Conservation (phyloP, 164 flowering plant genomes). For the Umbellularia californica region DNA sequence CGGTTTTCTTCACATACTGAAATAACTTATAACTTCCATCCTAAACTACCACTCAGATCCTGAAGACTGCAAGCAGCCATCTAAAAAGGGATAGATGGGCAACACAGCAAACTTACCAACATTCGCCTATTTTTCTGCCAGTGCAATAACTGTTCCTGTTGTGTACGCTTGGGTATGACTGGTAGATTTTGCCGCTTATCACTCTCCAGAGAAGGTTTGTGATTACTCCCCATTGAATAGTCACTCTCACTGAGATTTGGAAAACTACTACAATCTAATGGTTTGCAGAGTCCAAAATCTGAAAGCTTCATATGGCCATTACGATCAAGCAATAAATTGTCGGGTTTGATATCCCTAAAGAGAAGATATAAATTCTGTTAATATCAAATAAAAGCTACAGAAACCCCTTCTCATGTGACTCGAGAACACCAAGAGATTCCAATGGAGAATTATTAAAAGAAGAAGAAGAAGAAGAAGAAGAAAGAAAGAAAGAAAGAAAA, state of each 20-base stretch:
- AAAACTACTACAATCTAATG: slow-evolving; percentile 37
- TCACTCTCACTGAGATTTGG: slow-evolving; percentile 40
- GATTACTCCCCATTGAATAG: slow-evolving; percentile 20
- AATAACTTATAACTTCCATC: background rate
- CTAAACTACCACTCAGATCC: background rate
- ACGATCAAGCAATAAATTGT: slow-evolving; percentile 40
- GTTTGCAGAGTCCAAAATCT: slow-evolving; percentile 47
- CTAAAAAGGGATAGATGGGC: background rate
- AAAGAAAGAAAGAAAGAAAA: background rate
- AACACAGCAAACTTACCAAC: slow-evolving; percentile 24
- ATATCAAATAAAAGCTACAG: background rate
- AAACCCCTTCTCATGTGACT: background rate
- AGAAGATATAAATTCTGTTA: background rate
- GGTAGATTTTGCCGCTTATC: slow-evolving; percentile 19
- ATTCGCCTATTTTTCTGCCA: slow-evolving; percentile 41
- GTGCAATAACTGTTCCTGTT: slow-evolving; percentile 37
- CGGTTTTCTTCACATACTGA: background rate
- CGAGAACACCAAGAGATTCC: background rate
- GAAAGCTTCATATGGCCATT: slow-evolving; percentile 48
- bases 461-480: too few relatives aligned
- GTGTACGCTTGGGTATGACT: slow-evolving; percentile 28
- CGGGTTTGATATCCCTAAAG: slow-evolving; percentile 47
- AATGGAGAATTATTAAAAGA: too few relatives aligned
- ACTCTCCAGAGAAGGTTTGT: slow-evolving; percentile 20
- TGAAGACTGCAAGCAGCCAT: background rate